Percentiles rank a stretch among this genome's conserved stretches.
Conservation (phyloP, 805 yeast genomes). For the Myxozyma neotropica region DNA sequence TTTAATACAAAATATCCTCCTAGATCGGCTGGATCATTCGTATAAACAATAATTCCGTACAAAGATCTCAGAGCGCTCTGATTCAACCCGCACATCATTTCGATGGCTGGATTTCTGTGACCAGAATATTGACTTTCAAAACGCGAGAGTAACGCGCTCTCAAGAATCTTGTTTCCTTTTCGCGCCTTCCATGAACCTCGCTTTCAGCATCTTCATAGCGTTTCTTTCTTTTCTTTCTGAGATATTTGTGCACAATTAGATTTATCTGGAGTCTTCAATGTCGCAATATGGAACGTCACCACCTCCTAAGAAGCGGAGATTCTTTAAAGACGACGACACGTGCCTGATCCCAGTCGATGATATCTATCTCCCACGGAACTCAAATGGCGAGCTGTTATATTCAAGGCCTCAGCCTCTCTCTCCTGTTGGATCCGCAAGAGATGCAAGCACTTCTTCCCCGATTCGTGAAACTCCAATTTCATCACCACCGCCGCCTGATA, state of each 20-base stretch:
- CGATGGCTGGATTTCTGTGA: background rate
- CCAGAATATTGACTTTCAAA: background rate
- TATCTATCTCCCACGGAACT: background rate
- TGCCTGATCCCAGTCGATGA: constrained; percentile 1
- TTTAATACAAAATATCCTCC: too few relatives aligned
- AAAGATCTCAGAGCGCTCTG: too few relatives aligned
- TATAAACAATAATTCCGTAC: too few relatives aligned
- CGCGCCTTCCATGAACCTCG: too few relatives aligned
- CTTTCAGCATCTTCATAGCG: too few relatives aligned
- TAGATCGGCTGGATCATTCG: too few relatives aligned
- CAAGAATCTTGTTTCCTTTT: background rate
- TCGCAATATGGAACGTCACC: background rate
- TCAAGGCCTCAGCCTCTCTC: background rate
- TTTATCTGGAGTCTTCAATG: too few relatives aligned
- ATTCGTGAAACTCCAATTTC: constrained; percentile 26
- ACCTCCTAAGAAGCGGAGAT: constrained; percentile 17
- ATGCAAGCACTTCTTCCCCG: background rate
- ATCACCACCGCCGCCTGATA: constrained; percentile 23
- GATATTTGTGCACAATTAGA: too few relatives aligned
- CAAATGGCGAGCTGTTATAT: background rate
- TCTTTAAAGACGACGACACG: constrained; percentile 18
- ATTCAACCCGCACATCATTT: background rate
- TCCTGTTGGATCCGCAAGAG: background rate
- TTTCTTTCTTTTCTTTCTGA: too few relatives aligned
- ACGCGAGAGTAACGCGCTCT: constrained; percentile 4